These are phyloP conservation scores for Pistacia integerrima DNA, from an alignment of 345 rosid species.

Conservation along the genomic window DNA sequence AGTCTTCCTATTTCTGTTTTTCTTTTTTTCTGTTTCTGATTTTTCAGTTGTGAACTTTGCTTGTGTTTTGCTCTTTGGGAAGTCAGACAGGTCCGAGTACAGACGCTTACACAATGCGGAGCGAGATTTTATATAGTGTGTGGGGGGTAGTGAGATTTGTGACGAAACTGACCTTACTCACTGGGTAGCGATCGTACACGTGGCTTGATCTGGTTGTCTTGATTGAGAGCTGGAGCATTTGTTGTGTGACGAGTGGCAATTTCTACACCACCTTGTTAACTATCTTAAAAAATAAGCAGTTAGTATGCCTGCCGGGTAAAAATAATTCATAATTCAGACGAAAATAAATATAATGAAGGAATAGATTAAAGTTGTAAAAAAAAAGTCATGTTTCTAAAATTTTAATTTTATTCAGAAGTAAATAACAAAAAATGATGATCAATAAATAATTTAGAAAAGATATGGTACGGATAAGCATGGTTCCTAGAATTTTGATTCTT, in stretches of 20 bases:
- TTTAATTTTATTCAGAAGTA: too few species aligned
- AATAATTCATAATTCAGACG: too few species aligned
- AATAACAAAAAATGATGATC: too few species aligned
- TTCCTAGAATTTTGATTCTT: too few species aligned
- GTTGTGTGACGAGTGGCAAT: slow-evolving; percentile 21
- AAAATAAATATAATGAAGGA: too few species aligned
- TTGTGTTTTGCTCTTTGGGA: background rate
- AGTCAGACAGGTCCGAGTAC: background rate
- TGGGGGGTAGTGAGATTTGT: slow-evolving; percentile 2
- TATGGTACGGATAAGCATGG: too few species aligned
- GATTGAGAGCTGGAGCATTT: background rate
- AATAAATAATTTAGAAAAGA: too few species aligned
- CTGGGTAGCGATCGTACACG: slow-evolving; percentile 31
- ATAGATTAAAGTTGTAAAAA: too few species aligned
- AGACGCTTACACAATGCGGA: background rate
- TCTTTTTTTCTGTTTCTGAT: background rate
- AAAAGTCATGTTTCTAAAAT: too few species aligned
- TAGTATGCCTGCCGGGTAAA: background rate
- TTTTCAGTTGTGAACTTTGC: background rate
- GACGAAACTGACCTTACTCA: slow-evolving; percentile 17
- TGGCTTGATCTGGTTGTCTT: slow-evolving; percentile 20
- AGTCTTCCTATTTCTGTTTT: background rate
- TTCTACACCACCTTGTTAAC: background rate
- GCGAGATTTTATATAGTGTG: slow-evolving; percentile 5
- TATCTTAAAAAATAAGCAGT: background rate